A percentile compares a stretch with the other conserved stretches of the same genome.
These are phyloP conservation scores for Pseudofabraea citricarpa DNA, from an alignment of 2,329 filamentous ascomycete species.

Conservation along the genomic window DNA sequence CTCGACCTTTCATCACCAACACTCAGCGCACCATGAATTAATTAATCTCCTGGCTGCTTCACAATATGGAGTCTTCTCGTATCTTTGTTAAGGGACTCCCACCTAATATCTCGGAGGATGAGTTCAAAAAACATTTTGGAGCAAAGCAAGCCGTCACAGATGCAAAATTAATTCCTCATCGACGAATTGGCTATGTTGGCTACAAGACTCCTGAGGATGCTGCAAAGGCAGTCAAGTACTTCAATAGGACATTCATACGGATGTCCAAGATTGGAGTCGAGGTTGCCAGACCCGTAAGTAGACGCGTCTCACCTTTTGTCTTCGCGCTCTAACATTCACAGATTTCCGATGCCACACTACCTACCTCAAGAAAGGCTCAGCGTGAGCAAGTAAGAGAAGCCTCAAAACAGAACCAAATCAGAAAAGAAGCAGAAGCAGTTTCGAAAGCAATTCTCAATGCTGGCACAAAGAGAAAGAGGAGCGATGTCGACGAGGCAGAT, in stretches of 20 bases:
- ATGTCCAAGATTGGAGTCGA: slow-evolving; percentile 94
- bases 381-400: slow-evolving; percentile 26
- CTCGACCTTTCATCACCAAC: too few relatives aligned
- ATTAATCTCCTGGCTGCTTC: background rate
- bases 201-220: slow-evolving; percentile 83
- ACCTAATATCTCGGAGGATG: slow-evolving; percentile 76
- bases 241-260: slow-evolving; percentile 90
- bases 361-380: slow-evolving; percentile 32
- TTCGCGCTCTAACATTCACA: slow-evolving; percentile 12
- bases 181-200: slow-evolving; percentile 92
- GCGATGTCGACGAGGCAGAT: slow-evolving; percentile 55
- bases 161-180: slow-evolving; percentile 82
- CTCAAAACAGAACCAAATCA: slow-evolving; percentile 15
- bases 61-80: slow-evolving; percentile 49
- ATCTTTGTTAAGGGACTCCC: slow-evolving; percentile 81
- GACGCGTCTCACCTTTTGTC: background rate
- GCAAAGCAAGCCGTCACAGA: slow-evolving; percentile 76
- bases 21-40: too few relatives aligned
- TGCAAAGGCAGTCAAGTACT: slow-evolving; percentile 81
- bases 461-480: slow-evolving; percentile 60
- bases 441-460: slow-evolving; percentile 32
- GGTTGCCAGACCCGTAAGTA: slow-evolving; percentile 72
- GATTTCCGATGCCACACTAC: slow-evolving; percentile 31
- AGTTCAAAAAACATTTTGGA: slow-evolving; percentile 86
- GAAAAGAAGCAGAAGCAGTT: slow-evolving; percentile 15